Evolutionary conservation across 2,329 filamentous ascomycete genomes (phyloP).

Genomic region (Sclerotinia spermophila): DNA sequence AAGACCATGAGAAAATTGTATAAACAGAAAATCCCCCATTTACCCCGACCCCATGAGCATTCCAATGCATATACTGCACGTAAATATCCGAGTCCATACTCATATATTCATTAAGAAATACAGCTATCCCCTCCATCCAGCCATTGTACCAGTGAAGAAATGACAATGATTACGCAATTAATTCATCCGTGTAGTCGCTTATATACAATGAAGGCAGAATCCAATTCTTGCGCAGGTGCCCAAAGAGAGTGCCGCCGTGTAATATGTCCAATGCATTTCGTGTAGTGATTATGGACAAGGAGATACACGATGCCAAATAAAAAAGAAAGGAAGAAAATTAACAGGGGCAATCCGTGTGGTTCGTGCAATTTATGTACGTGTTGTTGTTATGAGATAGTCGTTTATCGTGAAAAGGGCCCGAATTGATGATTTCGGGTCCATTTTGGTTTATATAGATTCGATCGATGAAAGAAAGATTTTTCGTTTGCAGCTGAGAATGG

Average conservation of each 20-base stretch:
- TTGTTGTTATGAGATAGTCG: neutral
- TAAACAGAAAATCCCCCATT: neutral
- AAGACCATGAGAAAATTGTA: neutral
- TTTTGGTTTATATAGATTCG: neutral
- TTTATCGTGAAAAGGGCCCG: neutral
- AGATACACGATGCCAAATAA: neutral
- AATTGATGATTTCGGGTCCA: neutral
- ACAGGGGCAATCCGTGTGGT: neutral
- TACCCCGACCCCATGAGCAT: neutral
- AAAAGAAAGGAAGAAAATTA: neutral
- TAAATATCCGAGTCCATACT: conserved; percentile 2
- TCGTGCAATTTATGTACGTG: neutral
- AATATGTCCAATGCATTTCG: conserved; percentile 3
- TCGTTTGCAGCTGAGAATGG: neutral
- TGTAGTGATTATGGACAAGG: conserved; percentile 10
- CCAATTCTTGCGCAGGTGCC: neutral
- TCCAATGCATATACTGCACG: conserved; percentile 1
- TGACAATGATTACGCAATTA: neutral
- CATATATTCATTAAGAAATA: conserved; percentile 2
- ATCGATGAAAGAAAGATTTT: neutral
- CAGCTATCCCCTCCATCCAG: neutral
- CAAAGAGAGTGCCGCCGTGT: neutral
- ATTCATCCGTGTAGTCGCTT: neutral
- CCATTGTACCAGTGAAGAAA: neutral
- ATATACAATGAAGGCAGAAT: neutral